phyloP scores from a whole-genome alignment of 495 filamentous ascomycete genomes.

The Xylaria scruposa region DNA sequence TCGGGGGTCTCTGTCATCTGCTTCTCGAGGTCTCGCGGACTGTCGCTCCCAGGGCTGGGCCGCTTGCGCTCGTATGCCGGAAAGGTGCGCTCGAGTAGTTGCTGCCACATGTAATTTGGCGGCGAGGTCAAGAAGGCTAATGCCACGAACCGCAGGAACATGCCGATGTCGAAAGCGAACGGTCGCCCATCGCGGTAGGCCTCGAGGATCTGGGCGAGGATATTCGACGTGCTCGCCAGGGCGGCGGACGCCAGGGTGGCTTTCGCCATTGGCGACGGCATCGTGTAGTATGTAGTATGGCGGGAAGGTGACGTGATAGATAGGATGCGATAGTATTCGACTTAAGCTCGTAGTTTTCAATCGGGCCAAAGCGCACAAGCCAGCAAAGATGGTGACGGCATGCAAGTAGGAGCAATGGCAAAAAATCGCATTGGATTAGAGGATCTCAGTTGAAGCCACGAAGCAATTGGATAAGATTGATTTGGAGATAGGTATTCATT shows the following conservation, averaged over 20 bases:
- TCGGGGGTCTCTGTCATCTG: slow-evolving; percentile 17
- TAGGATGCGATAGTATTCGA: slow-evolving; percentile 3
- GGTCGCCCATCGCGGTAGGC: slow-evolving; percentile 38
- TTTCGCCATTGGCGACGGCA: slow-evolving; percentile 43
- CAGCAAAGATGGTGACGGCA: slow-evolving; percentile 4
- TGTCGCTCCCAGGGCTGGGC: slow-evolving; percentile 9
- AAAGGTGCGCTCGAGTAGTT: slow-evolving; percentile 41
- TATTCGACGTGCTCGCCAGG: slow-evolving; percentile 40
- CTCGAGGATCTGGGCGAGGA: slow-evolving; percentile 42
- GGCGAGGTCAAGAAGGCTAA: slow-evolving; percentile 39
- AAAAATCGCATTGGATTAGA: slow-evolving; percentile 19
- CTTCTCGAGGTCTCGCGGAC: slow-evolving; percentile 36
- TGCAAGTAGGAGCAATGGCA: not conserved
- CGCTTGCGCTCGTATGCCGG: slow-evolving; percentile 39
- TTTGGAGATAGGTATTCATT: not conserved
- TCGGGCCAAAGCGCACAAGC: slow-evolving; percentile 18
- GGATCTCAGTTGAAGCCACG: not conserved
- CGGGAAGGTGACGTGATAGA: not conserved
- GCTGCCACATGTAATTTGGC: slow-evolving; percentile 45
- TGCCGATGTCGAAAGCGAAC: slow-evolving; percentile 37
- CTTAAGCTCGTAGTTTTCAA: not conserved
- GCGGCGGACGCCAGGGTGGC: slow-evolving; percentile 40
- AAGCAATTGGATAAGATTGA: not conserved
- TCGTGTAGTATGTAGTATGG: slow-evolving; percentile 2
- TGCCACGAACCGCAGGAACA: slow-evolving; percentile 42